Evolutionary conservation across 192 early-diverging fungal species (phyloP).

Genomic region (Mortierella antarctica): DNA sequence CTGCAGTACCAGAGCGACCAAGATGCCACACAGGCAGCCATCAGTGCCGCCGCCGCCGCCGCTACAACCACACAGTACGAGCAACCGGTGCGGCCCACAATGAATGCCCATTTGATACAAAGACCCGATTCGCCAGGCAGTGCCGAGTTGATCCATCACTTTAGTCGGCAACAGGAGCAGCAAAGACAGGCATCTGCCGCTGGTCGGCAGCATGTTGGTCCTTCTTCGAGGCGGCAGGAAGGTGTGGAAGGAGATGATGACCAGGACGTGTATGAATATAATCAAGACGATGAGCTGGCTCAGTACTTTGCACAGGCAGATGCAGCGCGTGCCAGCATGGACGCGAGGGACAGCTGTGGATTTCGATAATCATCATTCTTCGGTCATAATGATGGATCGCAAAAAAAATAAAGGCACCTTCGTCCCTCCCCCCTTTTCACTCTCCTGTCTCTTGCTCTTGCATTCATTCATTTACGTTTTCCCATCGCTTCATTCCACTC

Average conservation of each 20-base stretch:
- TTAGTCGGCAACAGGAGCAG: constrained; percentile 43
- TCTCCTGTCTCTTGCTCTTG: too few species aligned
- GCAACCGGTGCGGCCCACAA: constrained; percentile 3
- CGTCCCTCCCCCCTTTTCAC: too few species aligned
- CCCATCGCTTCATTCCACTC: too few species aligned
- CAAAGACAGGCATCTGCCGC: constrained; percentile 14
- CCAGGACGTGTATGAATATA: constrained; percentile 43
- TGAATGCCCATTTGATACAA: background rate
- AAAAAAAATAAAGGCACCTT: background rate
- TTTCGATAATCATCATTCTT: background rate
- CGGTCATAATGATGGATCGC: background rate
- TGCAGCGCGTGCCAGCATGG: background rate
- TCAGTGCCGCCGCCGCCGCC: constrained; percentile 38
- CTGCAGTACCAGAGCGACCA: constrained; percentile 10
- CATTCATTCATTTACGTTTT: too few species aligned
- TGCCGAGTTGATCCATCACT: constrained; percentile 40
- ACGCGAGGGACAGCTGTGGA: background rate
- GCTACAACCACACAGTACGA: constrained; percentile 27
- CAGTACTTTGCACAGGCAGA: constrained; percentile 50
- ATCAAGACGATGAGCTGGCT: constrained; percentile 52
- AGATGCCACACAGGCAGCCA: constrained; percentile 20
- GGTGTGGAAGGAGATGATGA: constrained; percentile 1
- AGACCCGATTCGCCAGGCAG: constrained; percentile 49
- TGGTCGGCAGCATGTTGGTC: background rate
- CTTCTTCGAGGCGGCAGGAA: constrained; percentile 1